Evolutionary conservation across 2,329 filamentous ascomycete genomes (phyloP), one percentile per base, ranked within the genome.

Genomic region (Colletotrichum ledebouriae): DNA sequence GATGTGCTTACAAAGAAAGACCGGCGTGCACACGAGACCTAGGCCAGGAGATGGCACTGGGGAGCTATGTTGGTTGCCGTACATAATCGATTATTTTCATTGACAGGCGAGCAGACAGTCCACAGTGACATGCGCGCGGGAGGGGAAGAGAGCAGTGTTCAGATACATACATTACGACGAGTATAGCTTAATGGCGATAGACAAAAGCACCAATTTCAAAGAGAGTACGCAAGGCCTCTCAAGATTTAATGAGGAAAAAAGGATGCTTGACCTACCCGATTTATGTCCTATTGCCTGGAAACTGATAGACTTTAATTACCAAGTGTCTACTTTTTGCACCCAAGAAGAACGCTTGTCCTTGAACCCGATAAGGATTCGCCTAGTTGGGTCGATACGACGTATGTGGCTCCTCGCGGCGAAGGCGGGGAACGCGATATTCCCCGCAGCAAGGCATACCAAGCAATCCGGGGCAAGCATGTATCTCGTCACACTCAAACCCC

Each of bases 1-100:
- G 52, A 20, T 29, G 22, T 39, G 50, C 59, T 50, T 17, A 20
- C 57, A 37, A 59, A 29, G 33, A 41, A n/a, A n/a, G 37, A 17
- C 34, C 17, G 6, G 29, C 50, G 41, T 17, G 13, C 12, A 9
- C 50, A 52, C 11, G 37, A 57, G 52, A 22, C 47, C 20, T 39
- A 15, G 44, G 50, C 41, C 33, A 50, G n/a, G 37, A 52, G 22
- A 29, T 13, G 59, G 46, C 46, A 42, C 47, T 52, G 17, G 46
- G 52, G 17, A 46, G 20, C 34, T 58, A 59, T 37, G 55, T 56
- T 53, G 46, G 41, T 22, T 29, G 20, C 37, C 29, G 47, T 67
- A 58, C 64, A 67, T 67, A 67, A 64, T 67, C 59, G 53, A 46
- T 29, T 17, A 12, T 47, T 34, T 39, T 46, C 37, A 53, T 53